These are phyloP conservation scores for Camellia japonica DNA, from an alignment of 148 eudicot genomes.

Conservation along the genomic window DNA sequence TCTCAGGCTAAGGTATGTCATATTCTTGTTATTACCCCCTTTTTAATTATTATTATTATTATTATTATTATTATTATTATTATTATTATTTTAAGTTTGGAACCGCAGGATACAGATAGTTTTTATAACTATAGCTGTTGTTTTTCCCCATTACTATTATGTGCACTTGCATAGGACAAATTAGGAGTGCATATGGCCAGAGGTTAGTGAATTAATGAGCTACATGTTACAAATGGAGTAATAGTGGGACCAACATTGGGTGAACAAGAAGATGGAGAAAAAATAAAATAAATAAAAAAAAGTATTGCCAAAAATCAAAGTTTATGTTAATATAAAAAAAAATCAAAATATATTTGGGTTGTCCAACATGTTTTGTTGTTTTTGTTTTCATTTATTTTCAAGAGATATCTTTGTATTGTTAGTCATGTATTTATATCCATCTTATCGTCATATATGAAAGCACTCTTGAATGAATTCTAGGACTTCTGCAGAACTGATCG, in stretches of 20 bases:
- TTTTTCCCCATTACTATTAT: neutral
- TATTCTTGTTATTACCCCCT: neutral
- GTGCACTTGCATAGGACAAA: neutral
- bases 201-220: neutral
- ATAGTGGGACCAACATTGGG: neutral
- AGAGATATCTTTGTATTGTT: neutral
- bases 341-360: too few relatives aligned
- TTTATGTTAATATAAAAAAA: too few relatives aligned
- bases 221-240: neutral
- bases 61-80: too few relatives aligned
- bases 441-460: neutral
- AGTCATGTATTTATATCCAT: neutral
- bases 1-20: constrained; percentile 68
- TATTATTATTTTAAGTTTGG: neutral
- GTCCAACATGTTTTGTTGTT: neutral
- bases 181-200: neutral
- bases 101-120: neutral
- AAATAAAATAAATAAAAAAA: too few relatives aligned
- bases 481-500: neutral
- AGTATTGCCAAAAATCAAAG: too few relatives aligned
- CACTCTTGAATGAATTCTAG: neutral
- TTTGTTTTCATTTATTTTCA: neutral
- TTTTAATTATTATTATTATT: neutral
- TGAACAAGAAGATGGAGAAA: too few relatives aligned
- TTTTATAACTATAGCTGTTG: neutral